Conservation (phyloP, 1,284 basidiomycete genomes). For the Ceratobasidium sp. region DNA sequence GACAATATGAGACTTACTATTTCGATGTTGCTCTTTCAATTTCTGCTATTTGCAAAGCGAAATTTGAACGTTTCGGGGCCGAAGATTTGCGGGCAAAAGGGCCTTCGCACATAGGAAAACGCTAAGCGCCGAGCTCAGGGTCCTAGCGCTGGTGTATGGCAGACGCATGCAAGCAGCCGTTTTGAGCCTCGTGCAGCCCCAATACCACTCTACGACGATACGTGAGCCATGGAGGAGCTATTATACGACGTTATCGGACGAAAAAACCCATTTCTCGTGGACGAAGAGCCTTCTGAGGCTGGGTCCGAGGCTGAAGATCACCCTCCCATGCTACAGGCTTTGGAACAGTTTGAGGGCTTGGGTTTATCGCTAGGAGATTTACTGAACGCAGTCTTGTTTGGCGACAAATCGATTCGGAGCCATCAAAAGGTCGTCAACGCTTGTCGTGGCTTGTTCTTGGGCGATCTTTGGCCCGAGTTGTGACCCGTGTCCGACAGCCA, state of each 20-base stretch:
- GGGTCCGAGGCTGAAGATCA: background rate
- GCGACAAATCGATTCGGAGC: background rate
- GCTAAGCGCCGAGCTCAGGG: conserved; percentile 28
- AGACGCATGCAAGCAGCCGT: no score
- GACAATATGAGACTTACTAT: background rate
- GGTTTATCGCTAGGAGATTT: background rate
- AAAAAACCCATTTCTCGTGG: background rate
- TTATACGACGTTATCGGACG: no score
- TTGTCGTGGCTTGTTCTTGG: background rate
- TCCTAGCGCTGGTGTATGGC: background rate
- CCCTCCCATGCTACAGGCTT: background rate
- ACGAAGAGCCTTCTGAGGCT: background rate
- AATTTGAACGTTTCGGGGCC: background rate
- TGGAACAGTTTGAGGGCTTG: background rate
- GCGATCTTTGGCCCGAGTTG: background rate
- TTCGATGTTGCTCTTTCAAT: conserved; percentile 25
- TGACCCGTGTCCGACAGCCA: conserved; percentile 4
- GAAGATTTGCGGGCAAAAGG: conserved; percentile 6
- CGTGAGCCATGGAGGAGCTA: no score
- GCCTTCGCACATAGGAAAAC: background rate
- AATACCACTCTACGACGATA: no score
- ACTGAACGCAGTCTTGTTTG: background rate
- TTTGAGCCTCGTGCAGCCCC: no score
- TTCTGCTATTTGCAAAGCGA: background rate
- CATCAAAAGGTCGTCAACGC: background rate